These are phyloP conservation scores for Talaromyces ruber DNA, from an alignment of 495 filamentous ascomycete species.

Conservation along the genomic window DNA sequence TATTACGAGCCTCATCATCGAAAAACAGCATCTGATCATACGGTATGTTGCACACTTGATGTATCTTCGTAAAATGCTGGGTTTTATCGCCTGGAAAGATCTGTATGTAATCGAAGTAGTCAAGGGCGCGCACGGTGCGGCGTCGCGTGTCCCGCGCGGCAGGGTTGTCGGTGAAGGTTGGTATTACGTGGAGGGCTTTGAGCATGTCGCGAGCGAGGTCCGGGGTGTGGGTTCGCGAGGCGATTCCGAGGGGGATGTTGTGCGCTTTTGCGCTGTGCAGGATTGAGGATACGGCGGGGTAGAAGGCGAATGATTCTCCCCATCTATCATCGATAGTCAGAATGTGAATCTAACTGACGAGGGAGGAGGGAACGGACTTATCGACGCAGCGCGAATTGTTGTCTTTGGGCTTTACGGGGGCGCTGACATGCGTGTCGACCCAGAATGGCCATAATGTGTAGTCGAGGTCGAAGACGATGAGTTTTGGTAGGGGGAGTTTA, in stretches of 20 bases:
- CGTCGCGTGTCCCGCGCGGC: constrained; percentile 21
- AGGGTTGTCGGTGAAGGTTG: constrained; percentile 32
- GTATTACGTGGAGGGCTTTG: constrained; percentile 59
- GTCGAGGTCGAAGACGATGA: constrained; percentile 90
- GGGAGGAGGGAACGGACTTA: constrained; percentile 7
- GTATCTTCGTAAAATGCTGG: constrained; percentile 68
- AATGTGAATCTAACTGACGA: background rate
- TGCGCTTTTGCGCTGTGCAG: constrained; percentile 50
- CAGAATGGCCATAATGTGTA: constrained; percentile 98
- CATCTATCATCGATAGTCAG: constrained; percentile 28
- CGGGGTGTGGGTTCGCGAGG: constrained; percentile 75
- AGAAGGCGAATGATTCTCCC: constrained; percentile 76
- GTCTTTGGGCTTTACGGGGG: constrained; percentile 62
- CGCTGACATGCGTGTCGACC: constrained; percentile 85
- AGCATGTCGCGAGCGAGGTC: constrained; percentile 77
- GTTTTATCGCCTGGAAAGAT: constrained; percentile 87
- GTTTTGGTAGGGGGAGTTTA: constrained; percentile 69
- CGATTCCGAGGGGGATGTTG: constrained; percentile 61
- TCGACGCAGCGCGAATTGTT: constrained; percentile 46
- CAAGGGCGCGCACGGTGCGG: constrained; percentile 45
- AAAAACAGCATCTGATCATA: constrained; percentile 94
- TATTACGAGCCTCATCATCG: constrained; percentile 84
- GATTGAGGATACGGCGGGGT: constrained; percentile 65
- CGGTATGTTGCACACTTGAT: constrained; percentile 50
- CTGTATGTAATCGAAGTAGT: constrained; percentile 75